Evolutionary conservation across 1,284 basidiomycete genomes (phyloP), one percentile per base, ranked within the genome.

Genomic region (Leucoagaricus sp.): DNA sequence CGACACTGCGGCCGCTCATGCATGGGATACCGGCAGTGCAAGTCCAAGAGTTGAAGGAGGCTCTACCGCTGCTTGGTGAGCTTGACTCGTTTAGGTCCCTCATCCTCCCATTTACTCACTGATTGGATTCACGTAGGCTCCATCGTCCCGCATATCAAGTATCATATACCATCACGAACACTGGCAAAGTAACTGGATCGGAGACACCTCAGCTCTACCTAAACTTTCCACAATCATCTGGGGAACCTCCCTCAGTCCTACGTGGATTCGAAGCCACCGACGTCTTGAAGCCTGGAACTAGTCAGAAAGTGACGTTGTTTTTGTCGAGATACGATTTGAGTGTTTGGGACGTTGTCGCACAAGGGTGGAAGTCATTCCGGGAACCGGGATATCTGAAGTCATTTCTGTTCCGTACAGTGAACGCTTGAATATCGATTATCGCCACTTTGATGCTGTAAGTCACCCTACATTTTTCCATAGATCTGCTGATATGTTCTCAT

Each of bases 161-260:
- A 1, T 77, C 76, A 0, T 91, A 90, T 67, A 67, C 73, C 1
- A 73, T 91, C 29, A 64, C 72, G 60, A 91, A 91, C 67, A 79
- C 76, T 0, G 89, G 89, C 0, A 55, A 64, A 0, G 68, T 77
- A 15, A 74, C 65, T 49, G 89, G 88, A 31, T 75, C 76, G 23
- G 84, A 86, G 81, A 77, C 81, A 17, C 83, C 85, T 2, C 87
- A 89, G 68, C 68, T 89, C 5, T 89, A 89, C 67, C 52, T 88
- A 9, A 77, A 83, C 63, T 81, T 83, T 64, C 84, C 85, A 0
- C 55, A 75, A 0, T 82, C 79, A 0, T 75, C 85, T 2, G 75
- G 75, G 13, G 81, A 85, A 58, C 85, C 87, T 1, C 87, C 87
- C 0, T 80, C 78, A 8, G 64, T 87, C 49, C 71, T 90, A 33